Conservation (phyloP, 2,329 filamentous ascomycete species). For the Colletotrichum shisoi region DNA sequence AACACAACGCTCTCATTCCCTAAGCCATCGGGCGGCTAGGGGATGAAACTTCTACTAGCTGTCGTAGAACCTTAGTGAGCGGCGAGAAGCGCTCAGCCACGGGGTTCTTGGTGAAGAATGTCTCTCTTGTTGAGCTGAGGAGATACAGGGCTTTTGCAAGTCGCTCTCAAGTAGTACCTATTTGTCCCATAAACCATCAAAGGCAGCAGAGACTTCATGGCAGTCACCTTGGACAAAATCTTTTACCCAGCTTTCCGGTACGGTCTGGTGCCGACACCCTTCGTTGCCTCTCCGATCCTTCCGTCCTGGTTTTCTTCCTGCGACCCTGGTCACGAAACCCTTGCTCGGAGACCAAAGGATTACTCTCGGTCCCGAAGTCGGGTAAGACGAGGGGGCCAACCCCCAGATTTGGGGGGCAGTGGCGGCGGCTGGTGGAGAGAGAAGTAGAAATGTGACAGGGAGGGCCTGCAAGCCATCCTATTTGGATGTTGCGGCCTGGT, state of each 20-base stretch:
- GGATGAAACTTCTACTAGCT: neutral
- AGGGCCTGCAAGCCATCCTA: constrained; percentile 7
- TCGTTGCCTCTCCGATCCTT: constrained; percentile 13
- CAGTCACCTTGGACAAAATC: neutral
- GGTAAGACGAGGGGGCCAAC: neutral
- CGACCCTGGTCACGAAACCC: neutral
- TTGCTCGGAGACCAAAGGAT: neutral
- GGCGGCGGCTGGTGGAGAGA: neutral
- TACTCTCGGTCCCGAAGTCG: neutral
- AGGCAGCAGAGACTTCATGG: constrained; percentile 4
- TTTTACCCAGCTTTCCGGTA: neutral
- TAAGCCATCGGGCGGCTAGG: neutral
- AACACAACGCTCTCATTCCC: neutral
- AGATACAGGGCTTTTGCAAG: neutral
- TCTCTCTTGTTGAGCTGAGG: neutral
- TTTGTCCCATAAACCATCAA: constrained; percentile 2
- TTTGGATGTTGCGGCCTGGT: neutral
- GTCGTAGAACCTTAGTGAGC: neutral
- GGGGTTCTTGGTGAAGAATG: constrained; percentile 19
- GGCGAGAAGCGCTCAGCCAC: neutral
- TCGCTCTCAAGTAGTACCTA: neutral
- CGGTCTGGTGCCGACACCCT: neutral
- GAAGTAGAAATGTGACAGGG: neutral
- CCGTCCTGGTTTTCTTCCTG: neutral
- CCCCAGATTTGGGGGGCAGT: neutral